Conservation (phyloP, 1,139 yeast species). For the Yamadazyma conglobata region DNA sequence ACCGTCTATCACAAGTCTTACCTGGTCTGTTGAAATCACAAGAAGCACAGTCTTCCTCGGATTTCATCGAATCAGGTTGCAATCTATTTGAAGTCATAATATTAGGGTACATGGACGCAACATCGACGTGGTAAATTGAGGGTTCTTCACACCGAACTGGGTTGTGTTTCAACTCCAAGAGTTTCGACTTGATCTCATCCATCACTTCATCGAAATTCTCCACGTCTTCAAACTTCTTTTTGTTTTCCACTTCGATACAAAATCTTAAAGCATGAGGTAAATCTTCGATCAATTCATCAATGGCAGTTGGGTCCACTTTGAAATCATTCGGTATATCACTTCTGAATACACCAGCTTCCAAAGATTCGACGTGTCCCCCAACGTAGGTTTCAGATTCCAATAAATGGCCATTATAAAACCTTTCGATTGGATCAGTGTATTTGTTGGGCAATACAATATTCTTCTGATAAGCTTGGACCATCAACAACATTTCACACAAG, state of each 20-base stretch:
- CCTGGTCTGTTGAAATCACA: conserved; percentile 98
- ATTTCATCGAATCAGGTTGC: conserved; percentile 97
- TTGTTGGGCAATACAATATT: conserved; percentile 85
- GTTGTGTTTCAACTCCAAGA: conserved; percentile 54
- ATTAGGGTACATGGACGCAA: conserved; percentile 98
- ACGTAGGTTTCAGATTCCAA: conserved; percentile 96
- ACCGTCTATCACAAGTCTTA: conserved; percentile 82
- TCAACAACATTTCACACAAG: conserved; percentile 92
- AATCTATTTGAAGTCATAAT: conserved; percentile 96
- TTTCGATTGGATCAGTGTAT: conserved; percentile 85
- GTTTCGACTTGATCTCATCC: conserved; percentile 49
- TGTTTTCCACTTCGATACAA: conserved; percentile 80
- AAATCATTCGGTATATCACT: conserved; percentile 80
- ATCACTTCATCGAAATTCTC: conserved; percentile 75
- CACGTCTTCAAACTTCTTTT: conserved; percentile 68
- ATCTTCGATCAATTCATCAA: conserved; percentile 74
- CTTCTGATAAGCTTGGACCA: conserved; percentile 90
- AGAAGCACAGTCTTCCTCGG: conserved; percentile 93
- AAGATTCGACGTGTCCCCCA: conserved; percentile 97
- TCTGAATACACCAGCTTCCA: conserved; percentile 97
- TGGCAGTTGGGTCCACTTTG: conserved; percentile 73
- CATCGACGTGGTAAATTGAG: conserved; percentile 94
- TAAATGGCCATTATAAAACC: conserved; percentile 92
- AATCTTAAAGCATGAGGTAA: conserved; percentile 76
- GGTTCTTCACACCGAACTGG: conserved; percentile 77